Percentiles rank a stretch among this genome's conserved stretches.
phyloP scores from a whole-genome alignment of 176 grass and related monocot species.

The Dendrocalamus sinicus region DNA sequence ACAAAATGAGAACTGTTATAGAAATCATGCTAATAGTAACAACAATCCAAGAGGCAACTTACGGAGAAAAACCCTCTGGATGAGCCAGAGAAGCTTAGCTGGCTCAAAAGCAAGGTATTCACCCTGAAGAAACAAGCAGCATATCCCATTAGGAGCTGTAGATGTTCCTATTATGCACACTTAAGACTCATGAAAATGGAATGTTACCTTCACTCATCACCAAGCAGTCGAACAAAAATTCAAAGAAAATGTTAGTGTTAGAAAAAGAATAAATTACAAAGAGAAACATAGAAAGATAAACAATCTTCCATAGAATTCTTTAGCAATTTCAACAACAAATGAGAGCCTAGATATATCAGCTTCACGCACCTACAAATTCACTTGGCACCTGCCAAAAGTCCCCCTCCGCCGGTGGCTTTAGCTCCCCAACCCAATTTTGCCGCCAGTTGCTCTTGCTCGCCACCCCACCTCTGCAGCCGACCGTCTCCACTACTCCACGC shows the following conservation, averaged over 20 bases:
- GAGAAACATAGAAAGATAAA: not conserved
- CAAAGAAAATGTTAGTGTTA: constrained; percentile 37
- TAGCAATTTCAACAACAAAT: constrained; percentile 94
- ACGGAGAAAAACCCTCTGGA: constrained; percentile 97
- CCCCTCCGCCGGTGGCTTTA: too few species aligned
- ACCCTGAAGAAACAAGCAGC: constrained; percentile 60
- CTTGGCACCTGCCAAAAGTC: too few species aligned
- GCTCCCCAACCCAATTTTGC: too few species aligned
- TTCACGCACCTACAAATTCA: constrained; percentile 44
- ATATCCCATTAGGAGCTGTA: not conserved
- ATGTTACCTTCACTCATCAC: constrained; percentile 76
- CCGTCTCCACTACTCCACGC: too few species aligned
- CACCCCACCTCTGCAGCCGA: too few species aligned
- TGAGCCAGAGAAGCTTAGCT: constrained; percentile 98
- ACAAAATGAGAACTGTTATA: too few species aligned
- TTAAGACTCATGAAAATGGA: constrained; percentile 9
- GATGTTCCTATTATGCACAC: constrained; percentile 6
- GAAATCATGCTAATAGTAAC: too few species aligned
- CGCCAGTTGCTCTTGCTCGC: too few species aligned
- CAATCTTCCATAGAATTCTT: constrained; percentile 98
- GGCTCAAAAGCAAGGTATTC: constrained; percentile 95
- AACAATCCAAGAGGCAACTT: constrained; percentile 35
- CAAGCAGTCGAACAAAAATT: constrained; percentile 34
- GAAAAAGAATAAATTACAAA: constrained; percentile 19
- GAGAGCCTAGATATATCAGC: constrained; percentile 91